Evolutionary conservation across 768 basidiomycete genomes (phyloP).

Genomic region (Leccinum subtestaceum): DNA sequence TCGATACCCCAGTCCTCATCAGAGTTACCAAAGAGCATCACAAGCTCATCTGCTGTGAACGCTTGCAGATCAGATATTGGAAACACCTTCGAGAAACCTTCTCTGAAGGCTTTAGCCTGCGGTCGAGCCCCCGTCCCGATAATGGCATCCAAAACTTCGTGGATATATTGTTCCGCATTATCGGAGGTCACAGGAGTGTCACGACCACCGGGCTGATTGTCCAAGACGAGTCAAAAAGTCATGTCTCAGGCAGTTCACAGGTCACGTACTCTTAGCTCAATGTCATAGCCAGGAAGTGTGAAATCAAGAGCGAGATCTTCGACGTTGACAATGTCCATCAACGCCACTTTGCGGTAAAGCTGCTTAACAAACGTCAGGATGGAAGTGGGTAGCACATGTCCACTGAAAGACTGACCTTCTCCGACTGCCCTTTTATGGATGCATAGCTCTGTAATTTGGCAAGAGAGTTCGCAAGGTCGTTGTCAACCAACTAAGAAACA

Average conservation of each 20-base stretch:
- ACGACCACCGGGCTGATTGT: constrained; percentile 66
- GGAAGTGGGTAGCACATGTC: not conserved
- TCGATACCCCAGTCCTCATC: constrained; percentile 97
- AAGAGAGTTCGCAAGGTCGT: constrained; percentile 81
- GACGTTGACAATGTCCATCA: constrained; percentile 62
- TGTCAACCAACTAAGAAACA: constrained; percentile 68
- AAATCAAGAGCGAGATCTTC: constrained; percentile 94
- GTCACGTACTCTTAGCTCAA: constrained; percentile 75
- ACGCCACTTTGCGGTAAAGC: constrained; percentile 54
- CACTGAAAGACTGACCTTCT: constrained; percentile 46
- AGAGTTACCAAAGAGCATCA: constrained; percentile 91
- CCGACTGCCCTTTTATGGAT: constrained; percentile 41
- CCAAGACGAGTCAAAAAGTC: not conserved
- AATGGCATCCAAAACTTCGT: constrained; percentile 84
- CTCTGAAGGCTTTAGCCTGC: constrained; percentile 89
- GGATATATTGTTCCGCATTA: constrained; percentile 88
- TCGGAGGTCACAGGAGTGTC: constrained; percentile 78
- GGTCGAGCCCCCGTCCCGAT: constrained; percentile 74
- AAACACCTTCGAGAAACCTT: constrained; percentile 96
- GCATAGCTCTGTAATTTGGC: constrained; percentile 73
- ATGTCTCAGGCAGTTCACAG: not conserved
- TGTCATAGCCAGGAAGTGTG: constrained; percentile 93
- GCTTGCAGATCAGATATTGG: constrained; percentile 86
- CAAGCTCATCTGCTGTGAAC: constrained; percentile 93
- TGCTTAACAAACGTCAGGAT: constrained; percentile 22